Conservation (phyloP, 352 stramenopile species). For the Globisporangium uncinulatum region DNA sequence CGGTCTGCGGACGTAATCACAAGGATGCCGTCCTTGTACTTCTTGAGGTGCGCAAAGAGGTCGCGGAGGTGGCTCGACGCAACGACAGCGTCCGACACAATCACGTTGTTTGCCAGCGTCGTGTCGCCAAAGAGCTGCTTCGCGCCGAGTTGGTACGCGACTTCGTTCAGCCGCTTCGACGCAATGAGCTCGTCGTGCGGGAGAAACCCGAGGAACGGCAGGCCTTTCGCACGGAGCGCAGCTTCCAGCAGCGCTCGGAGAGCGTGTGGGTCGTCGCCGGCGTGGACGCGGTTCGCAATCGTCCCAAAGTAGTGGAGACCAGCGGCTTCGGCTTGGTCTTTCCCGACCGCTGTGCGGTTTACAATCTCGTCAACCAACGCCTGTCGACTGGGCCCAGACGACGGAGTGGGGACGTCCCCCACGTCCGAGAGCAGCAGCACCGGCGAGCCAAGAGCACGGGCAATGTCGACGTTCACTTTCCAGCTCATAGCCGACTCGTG, state of each 20-base stretch:
- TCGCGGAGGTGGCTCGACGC: slow-evolving; percentile 69
- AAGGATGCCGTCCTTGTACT: slow-evolving; percentile 67
- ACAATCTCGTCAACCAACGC: slow-evolving; percentile 47
- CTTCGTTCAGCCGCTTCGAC: slow-evolving; percentile 75
- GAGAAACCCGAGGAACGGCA: slow-evolving; percentile 64
- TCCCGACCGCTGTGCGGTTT: slow-evolving; percentile 42
- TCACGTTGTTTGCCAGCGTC: slow-evolving; percentile 60
- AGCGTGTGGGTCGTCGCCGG: slow-evolving; percentile 31
- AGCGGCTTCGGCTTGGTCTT: slow-evolving; percentile 53
- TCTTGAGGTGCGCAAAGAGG: slow-evolving; percentile 68
- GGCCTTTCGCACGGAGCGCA: slow-evolving; percentile 28
- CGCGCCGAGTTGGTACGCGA: slow-evolving; percentile 54
- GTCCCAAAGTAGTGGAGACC: slow-evolving; percentile 65
- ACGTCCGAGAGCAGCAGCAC: slow-evolving; percentile 66
- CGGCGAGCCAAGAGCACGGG: slow-evolving; percentile 56
- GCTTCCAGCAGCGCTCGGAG: slow-evolving; percentile 27
- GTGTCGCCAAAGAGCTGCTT: slow-evolving; percentile 58
- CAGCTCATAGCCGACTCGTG: slow-evolving; percentile 71
- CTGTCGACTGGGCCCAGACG: too few relatives aligned
- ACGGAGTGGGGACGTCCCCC: slow-evolving; percentile 12
- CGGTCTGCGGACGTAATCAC: slow-evolving; percentile 77
- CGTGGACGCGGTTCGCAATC: slow-evolving; percentile 65
- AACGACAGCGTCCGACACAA: slow-evolving; percentile 60
- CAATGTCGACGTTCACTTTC: slow-evolving; percentile 78
- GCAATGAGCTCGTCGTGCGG: slow-evolving; percentile 63